Conservation (phyloP, 2,329 filamentous ascomycete genomes). For the Pseudogymnoascus sp. region DNA sequence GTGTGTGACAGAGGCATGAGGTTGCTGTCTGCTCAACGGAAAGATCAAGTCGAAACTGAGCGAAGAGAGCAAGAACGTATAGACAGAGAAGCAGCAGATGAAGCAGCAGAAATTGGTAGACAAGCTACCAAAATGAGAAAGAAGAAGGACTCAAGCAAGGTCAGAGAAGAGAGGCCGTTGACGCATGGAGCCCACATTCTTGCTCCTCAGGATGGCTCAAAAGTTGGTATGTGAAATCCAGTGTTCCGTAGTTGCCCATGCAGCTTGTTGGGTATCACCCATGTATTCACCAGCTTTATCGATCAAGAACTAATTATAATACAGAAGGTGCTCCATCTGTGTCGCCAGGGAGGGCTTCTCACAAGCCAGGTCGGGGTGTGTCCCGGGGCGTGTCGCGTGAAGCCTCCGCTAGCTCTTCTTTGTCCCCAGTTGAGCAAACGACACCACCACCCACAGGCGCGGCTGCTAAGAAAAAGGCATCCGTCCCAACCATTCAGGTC, state of each 20-base stretch:
- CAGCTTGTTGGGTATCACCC: background rate
- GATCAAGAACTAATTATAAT: background rate
- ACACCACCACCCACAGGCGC: slow-evolving; percentile 47
- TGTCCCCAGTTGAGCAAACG: slow-evolving; percentile 41
- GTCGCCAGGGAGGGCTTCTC: background rate
- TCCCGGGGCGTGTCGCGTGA: slow-evolving; percentile 28
- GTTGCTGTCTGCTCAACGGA: slow-evolving; percentile 57
- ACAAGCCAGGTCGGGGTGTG: background rate
- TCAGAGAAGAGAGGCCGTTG: slow-evolving; percentile 52
- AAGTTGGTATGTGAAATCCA: slow-evolving; percentile 41
- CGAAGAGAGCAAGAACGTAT: slow-evolving; percentile 40
- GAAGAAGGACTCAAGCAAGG: slow-evolving; percentile 61
- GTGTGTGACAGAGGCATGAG: slow-evolving; percentile 70
- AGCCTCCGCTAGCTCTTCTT: slow-evolving; percentile 52
- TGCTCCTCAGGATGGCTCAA: slow-evolving; percentile 56
- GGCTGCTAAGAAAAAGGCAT: slow-evolving; percentile 54
- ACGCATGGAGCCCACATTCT: slow-evolving; percentile 57
- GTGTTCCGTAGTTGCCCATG: background rate
- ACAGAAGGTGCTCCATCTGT: background rate
- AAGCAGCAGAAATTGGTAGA: slow-evolving; percentile 41
- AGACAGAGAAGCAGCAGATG: slow-evolving; percentile 39
- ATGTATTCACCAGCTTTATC: slow-evolving; percentile 4
- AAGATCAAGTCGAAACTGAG: slow-evolving; percentile 46
- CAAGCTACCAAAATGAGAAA: slow-evolving; percentile 66
- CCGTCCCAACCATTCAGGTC: slow-evolving; percentile 40